Evolutionary conservation across 208 protist genomes (phyloP).

Genomic region (Crithidia expoeki): DNA sequence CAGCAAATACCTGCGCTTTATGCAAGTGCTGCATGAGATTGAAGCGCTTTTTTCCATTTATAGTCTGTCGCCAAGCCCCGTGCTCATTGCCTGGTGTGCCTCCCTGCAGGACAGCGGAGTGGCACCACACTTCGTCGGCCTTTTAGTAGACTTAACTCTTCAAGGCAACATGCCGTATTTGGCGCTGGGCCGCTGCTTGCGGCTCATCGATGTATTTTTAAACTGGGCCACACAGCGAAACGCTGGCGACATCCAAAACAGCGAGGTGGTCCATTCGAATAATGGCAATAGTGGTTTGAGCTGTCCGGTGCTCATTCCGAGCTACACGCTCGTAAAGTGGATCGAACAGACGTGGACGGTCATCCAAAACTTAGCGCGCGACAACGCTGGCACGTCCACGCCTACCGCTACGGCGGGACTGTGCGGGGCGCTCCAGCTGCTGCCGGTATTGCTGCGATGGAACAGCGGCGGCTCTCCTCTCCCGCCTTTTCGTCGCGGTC

Average conservation of each 20-base stretch:
- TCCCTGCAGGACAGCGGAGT: slow-evolving; percentile 31
- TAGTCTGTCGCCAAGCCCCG: slow-evolving; percentile 8
- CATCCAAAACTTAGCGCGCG: slow-evolving; percentile 17
- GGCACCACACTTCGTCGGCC: slow-evolving; percentile 28
- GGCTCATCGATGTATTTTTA: slow-evolving; percentile 40
- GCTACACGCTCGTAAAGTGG: slow-evolving; percentile 17
- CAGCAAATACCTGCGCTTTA: slow-evolving; percentile 31
- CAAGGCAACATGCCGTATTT: slow-evolving; percentile 54
- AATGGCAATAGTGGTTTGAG: slow-evolving; percentile 5
- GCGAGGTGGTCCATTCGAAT: background rate
- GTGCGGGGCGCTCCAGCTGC: slow-evolving; percentile 44
- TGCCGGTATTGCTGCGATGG: slow-evolving; percentile 56
- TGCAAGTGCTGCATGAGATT: slow-evolving; percentile 32
- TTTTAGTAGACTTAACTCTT: slow-evolving; percentile 46
- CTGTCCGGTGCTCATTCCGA: slow-evolving; percentile 26
- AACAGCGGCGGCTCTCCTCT: slow-evolving; percentile 32
- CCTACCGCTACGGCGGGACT: slow-evolving; percentile 33
- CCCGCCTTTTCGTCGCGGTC: slow-evolving; percentile 31
- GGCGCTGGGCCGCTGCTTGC: slow-evolving; percentile 45
- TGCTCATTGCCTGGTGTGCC: slow-evolving; percentile 25
- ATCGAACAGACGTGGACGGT: slow-evolving; percentile 28
- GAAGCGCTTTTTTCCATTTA: slow-evolving; percentile 31
- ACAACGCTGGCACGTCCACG: slow-evolving; percentile 26
- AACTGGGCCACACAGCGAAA: slow-evolving; percentile 31
- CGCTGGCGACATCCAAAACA: slow-evolving; percentile 1